These are phyloP conservation scores for Mycena sp. DNA, from an alignment of 1,284 basidiomycete genomes.

Conservation along the genomic window DNA sequence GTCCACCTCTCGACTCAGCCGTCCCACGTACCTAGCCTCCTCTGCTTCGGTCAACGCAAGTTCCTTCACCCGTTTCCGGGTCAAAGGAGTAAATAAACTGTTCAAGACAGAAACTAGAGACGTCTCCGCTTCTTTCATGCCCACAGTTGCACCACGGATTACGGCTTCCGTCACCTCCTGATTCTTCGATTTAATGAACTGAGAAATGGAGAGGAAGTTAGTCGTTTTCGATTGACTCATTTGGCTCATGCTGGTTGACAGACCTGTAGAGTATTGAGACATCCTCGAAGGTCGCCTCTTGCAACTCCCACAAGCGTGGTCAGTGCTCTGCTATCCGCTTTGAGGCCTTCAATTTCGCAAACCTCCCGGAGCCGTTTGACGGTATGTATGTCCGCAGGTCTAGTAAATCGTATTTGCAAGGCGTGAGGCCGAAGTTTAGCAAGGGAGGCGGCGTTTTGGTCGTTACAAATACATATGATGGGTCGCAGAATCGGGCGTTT, in stretches of 20 bases:
- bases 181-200: slow-evolving; percentile 89
- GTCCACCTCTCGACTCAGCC: slow-evolving; percentile 82
- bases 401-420: slow-evolving; percentile 85
- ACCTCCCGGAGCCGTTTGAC: slow-evolving; percentile 90
- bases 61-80: slow-evolving; percentile 84
- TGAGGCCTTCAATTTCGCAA: slow-evolving; percentile 83
- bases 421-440: slow-evolving; percentile 88
- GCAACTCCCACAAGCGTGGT: slow-evolving; percentile 87
- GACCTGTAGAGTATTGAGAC: slow-evolving; percentile 93
- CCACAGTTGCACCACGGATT: slow-evolving; percentile 82
- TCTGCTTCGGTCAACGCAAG: slow-evolving; percentile 75
- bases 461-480: slow-evolving; percentile 99
- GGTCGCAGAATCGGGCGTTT: slow-evolving; percentile 87
- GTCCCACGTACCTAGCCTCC: slow-evolving; percentile 78
- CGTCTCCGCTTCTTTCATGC: slow-evolving; percentile 89
- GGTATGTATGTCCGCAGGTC: slow-evolving; percentile 86
- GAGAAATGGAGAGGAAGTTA: slow-evolving; percentile 18
- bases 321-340: slow-evolving; percentile 84
- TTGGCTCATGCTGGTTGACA: not conserved
- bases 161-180: slow-evolving; percentile 80
- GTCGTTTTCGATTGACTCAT: slow-evolving; percentile 3
- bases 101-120: slow-evolving; percentile 79
- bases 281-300: slow-evolving; percentile 92
- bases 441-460: slow-evolving; percentile 85
- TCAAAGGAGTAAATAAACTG: slow-evolving; percentile 82